Conservation (phyloP, 805 yeast species). For the Barnettozyma siamensis region DNA sequence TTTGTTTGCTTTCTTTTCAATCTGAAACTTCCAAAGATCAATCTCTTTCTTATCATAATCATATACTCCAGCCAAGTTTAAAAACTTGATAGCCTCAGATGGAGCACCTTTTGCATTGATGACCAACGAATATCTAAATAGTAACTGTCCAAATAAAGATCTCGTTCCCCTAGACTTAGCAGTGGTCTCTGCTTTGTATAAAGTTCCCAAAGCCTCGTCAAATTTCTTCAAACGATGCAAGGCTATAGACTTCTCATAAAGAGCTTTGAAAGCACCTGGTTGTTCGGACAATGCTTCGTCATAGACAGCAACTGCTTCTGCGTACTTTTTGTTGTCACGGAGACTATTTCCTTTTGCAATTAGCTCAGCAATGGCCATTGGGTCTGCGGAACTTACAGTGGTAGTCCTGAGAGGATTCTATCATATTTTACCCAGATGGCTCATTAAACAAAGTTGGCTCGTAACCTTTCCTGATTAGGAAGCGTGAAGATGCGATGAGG, state of each 20-base stretch:
- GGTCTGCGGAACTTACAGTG: too few relatives aligned
- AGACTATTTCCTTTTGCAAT: slow-evolving; percentile 33
- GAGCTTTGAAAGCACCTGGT: slow-evolving; percentile 40
- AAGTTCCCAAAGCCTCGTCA: slow-evolving; percentile 38
- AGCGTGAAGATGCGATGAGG: slow-evolving; percentile 5
- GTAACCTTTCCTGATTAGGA: slow-evolving; percentile 4
- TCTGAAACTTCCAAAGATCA: slow-evolving; percentile 18
- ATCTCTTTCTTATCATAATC: slow-evolving; percentile 27
- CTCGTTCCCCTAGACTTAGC: slow-evolving; percentile 40
- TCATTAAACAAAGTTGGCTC: neutral
- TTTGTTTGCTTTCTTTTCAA: slow-evolving; percentile 18
- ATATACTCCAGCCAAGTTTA: slow-evolving; percentile 35
- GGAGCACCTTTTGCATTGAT: slow-evolving; percentile 35
- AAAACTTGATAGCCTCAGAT: slow-evolving; percentile 34
- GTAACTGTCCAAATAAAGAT: slow-evolving; percentile 37
- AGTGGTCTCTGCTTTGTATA: slow-evolving; percentile 36
- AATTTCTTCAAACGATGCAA: slow-evolving; percentile 36
- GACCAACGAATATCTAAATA: slow-evolving; percentile 38
- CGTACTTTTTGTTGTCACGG: slow-evolving; percentile 36
- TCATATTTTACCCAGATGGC: too few relatives aligned
- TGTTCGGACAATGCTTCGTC: slow-evolving; percentile 35
- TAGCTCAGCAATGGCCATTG: slow-evolving; percentile 30
- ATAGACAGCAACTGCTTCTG: slow-evolving; percentile 35
- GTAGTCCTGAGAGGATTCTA: too few relatives aligned
- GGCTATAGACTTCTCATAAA: slow-evolving; percentile 39